Conservation (phyloP, 176 grass and related monocot species). For the Leersia perrieri region DNA sequence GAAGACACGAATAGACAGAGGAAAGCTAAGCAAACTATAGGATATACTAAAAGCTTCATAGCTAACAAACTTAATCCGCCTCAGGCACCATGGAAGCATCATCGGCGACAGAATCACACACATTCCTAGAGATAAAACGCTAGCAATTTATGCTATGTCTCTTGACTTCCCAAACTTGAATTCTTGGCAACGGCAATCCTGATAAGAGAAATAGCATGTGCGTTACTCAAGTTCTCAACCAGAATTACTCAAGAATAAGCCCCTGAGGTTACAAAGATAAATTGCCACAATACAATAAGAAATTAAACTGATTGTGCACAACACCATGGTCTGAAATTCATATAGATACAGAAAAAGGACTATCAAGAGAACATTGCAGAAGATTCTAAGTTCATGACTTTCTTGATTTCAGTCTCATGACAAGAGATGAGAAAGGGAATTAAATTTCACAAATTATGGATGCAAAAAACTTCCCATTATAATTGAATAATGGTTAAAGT, state of each 20-base stretch:
- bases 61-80: constrained; percentile 18
- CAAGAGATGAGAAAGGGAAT: not conserved
- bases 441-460: not conserved
- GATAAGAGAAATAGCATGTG: not conserved
- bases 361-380: not conserved
- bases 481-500: not conserved
- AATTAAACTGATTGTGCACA: not conserved
- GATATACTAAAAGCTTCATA: not conserved
- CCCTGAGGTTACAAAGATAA: not conserved
- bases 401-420: not conserved
- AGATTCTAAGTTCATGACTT: not conserved
- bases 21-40: not conserved
- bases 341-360: not conserved
- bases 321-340: not conserved
- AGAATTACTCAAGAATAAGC: not conserved
- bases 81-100: constrained; percentile 36
- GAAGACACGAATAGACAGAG: not conserved
- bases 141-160: constrained; percentile 32
- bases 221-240: not conserved
- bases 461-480: not conserved
- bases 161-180: not conserved
- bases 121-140: constrained; percentile 17
- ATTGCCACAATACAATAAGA: not conserved
- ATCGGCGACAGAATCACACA: not conserved
- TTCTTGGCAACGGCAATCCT: constrained; percentile 19